A percentile compares a stretch with the other conserved stretches of the same genome.
Conservation (phyloP, 2,329 filamentous ascomycete species). For the Phyllachora maydis region DNA sequence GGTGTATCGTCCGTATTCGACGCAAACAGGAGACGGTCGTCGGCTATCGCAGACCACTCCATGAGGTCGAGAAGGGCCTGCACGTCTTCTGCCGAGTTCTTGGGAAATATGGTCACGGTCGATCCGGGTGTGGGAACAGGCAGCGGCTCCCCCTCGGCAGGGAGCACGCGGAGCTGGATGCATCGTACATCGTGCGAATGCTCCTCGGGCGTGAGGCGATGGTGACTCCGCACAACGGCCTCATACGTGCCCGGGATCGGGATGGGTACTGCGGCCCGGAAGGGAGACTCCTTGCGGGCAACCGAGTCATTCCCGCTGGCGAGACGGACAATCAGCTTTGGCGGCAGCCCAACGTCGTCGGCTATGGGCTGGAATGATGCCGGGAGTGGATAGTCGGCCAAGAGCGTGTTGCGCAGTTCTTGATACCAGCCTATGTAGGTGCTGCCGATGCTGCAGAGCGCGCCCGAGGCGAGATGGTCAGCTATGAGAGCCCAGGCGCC, state of each 20-base stretch:
- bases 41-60: slow-evolving; percentile 56
- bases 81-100: slow-evolving; percentile 73
- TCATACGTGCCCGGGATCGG: slow-evolving; percentile 33
- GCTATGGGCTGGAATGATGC: slow-evolving; percentile 54
- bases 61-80: slow-evolving; percentile 57
- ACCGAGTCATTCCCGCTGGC: slow-evolving; percentile 1
- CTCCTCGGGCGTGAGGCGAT: slow-evolving; percentile 47
- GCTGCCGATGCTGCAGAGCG: slow-evolving; percentile 46
- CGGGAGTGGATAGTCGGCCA: slow-evolving; percentile 49
- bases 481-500: no score
- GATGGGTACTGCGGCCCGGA: slow-evolving; percentile 18
- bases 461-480: slow-evolving; percentile 1
- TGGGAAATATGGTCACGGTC: slow-evolving; percentile 63
- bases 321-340: slow-evolving; percentile 35
- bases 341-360: slow-evolving; percentile 51
- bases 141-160: slow-evolving; percentile 6
- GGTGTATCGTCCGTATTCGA: slow-evolving; percentile 2
- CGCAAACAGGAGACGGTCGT: slow-evolving; percentile 31
- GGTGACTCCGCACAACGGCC: slow-evolving; percentile 43
- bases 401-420: slow-evolving; percentile 42
- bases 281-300: no score
- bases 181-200: slow-evolving; percentile 94
- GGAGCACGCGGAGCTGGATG: slow-evolving; percentile 38
- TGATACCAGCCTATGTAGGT: slow-evolving; percentile 62
- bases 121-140: slow-evolving; percentile 46